These are phyloP conservation scores for Aspergillus incahuasiensis DNA, from an alignment of 495 filamentous ascomycete species.

Conservation along the genomic window DNA sequence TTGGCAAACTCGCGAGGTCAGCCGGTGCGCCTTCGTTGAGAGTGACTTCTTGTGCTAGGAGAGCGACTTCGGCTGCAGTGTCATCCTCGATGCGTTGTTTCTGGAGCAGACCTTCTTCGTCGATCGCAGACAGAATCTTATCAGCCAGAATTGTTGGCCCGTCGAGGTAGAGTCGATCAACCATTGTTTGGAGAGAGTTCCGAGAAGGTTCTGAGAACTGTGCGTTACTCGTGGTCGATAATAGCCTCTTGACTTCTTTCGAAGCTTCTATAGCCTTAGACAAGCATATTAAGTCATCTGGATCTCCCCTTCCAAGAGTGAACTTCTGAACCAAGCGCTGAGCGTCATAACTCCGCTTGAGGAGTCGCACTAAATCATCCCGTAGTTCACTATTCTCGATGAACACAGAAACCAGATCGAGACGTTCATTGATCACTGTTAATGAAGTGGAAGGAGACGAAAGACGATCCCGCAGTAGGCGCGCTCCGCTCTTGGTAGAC, in stretches of 20 bases:
- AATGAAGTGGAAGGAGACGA: conserved; percentile 82
- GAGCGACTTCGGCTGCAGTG: conserved; percentile 62
- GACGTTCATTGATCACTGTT: conserved; percentile 68
- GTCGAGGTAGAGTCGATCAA: conserved; percentile 60
- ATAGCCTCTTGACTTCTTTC: conserved; percentile 54
- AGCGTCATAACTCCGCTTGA: conserved; percentile 77
- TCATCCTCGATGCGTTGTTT: conserved; percentile 71
- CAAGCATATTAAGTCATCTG: conserved; percentile 85
- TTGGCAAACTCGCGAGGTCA: conserved; percentile 42
- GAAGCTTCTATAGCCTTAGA: conserved; percentile 78
- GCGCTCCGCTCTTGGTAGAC: conserved; percentile 82
- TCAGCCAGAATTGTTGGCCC: conserved; percentile 64
- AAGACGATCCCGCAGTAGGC: conserved; percentile 77
- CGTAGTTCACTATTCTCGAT: conserved; percentile 57
- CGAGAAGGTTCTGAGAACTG: conserved; percentile 15
- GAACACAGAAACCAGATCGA: conserved; percentile 77
- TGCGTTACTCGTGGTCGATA: conserved; percentile 23
- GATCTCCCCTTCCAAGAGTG: conserved; percentile 81
- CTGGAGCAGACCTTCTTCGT: conserved; percentile 83
- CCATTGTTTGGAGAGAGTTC: conserved; percentile 44
- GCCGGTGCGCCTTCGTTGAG: conserved; percentile 51
- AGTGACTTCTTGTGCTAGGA: conserved; percentile 62
- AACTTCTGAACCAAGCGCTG: conserved; percentile 91
- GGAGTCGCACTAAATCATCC: conserved; percentile 59
- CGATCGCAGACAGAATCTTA: conserved; percentile 71